A percentile compares a stretch with the other conserved stretches of the same genome.
These are phyloP conservation scores for Moesziomyces antarcticus DNA, from an alignment of 1,284 basidiomycete species.

Conservation along the genomic window DNA sequence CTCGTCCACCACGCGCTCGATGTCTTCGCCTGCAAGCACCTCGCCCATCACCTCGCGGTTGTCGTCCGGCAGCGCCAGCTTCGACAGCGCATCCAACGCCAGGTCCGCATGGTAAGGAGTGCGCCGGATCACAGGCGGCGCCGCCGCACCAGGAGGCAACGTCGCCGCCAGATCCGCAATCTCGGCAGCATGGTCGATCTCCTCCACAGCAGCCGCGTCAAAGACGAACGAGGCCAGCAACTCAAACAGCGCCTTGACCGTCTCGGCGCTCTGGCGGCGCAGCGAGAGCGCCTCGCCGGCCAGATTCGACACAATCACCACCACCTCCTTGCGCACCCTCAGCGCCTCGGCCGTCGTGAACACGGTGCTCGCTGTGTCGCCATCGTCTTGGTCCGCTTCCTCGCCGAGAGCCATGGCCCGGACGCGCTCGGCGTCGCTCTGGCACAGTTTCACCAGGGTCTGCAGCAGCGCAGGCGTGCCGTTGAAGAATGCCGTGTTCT, in stretches of 20 bases:
- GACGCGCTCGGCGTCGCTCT: conserved; percentile 66
- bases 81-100: conserved; percentile 84
- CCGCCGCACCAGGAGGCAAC: conserved; percentile 18
- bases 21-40: conserved; percentile 73
- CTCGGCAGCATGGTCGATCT: conserved; percentile 72
- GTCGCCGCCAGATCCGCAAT: conserved; percentile 35
- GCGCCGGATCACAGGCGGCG: conserved; percentile 26
- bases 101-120: conserved; percentile 76
- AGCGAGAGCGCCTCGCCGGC: conserved; percentile 72
- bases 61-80: conserved; percentile 78
- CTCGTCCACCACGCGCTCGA: conserved; percentile 76
- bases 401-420: conserved; percentile 12
- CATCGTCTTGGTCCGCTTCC: conserved; percentile 7
- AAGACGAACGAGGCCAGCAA: conserved; percentile 81
- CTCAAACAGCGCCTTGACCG: conserved; percentile 74
- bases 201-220: conserved; percentile 76
- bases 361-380: conserved; percentile 25
- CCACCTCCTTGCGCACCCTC: conserved; percentile 79
- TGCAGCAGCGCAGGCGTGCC: conserved; percentile 76
- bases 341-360: conserved; percentile 71
- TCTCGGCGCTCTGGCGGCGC: conserved; percentile 66
- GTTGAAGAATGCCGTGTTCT: conserved; percentile 79
- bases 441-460: conserved; percentile 69
- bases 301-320: conserved; percentile 79
- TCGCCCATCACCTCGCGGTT: conserved; percentile 81